Evolutionary conservation across 805 yeast genomes (phyloP), one percentile per base, ranked within the genome.

Genomic region (Myxozyma nipponensis): DNA sequence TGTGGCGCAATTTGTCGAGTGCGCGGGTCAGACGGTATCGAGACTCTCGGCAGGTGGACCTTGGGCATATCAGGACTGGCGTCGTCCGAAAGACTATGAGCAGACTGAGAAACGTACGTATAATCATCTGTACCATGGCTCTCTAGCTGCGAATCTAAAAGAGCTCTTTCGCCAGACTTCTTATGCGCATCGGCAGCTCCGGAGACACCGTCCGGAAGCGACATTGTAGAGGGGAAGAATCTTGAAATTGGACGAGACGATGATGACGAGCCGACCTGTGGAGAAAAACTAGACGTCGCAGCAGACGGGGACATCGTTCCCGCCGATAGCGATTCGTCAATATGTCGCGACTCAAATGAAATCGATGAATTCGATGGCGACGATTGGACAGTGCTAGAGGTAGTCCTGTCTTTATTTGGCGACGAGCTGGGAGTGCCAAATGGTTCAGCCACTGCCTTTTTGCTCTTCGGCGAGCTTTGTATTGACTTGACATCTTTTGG

Each of bases 31-130:
- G 15, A 6, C 21, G 15, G 38, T 18, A 13, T 35, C 17, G 38
- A 35, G 9, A 37, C 40, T 2, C 42, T 36, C 15, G 52, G 58
- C 26, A 54, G 25, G 24, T 54, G 58, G 9, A 54, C 58, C 39
- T 52, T 52, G 4, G 58, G 58, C 40, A 38, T 48, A 21, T 42
- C 1, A n/a, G 15, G 24, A n/a, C 46, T 21, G 28, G 55, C n/a
- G 15, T 50, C 57, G 17, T 54, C 58, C 17, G 56, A 23, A n/a
- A 54, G 21, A 42, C 37, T 42, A 26, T 46, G 53, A 3, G 54
- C 47, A 9, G 58, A 44, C 38, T 54, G 58, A 10, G 58, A 40
- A 18, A 47, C 18, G 17, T 43, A 23, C 41, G 52, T 21, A 21
- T 42, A 40, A 32, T 44, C 44, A 3, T 46, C 48, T n/a, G 36